phyloP scores from a whole-genome alignment of 306 rosid species.

The Rosa multiflora region DNA sequence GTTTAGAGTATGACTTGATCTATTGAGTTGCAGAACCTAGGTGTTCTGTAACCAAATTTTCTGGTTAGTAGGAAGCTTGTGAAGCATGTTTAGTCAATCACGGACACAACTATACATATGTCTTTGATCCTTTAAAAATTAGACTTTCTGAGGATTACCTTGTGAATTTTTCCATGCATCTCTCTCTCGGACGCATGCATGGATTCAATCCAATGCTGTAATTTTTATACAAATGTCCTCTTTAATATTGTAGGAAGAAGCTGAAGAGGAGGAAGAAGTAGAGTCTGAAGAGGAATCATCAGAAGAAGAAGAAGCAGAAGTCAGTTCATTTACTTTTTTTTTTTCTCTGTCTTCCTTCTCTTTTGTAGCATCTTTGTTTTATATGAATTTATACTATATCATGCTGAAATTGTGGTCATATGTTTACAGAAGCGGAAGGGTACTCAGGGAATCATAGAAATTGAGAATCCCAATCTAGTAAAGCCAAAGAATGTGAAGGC shows the following conservation, averaged over 20 bases:
- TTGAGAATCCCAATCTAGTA: slow-evolving; percentile 91
- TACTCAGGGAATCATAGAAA: slow-evolving; percentile 80
- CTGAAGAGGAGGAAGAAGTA: slow-evolving; percentile 36
- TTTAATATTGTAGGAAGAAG: slow-evolving; percentile 60
- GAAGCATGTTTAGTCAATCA: not conserved
- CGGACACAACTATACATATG: not conserved
- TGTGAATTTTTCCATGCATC: not conserved
- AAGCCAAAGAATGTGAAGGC: slow-evolving; percentile 79
- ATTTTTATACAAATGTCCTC: not conserved
- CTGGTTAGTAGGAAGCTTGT: not conserved
- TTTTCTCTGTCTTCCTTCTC: not conserved
- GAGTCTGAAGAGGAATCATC: slow-evolving; percentile 51
- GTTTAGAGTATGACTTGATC: not conserved
- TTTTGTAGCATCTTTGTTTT: slow-evolving; percentile 10
- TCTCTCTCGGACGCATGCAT: not conserved
- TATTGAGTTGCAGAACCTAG: not conserved
- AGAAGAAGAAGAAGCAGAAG: slow-evolving; percentile 56
- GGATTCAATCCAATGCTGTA: not conserved
- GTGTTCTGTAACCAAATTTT: not conserved
- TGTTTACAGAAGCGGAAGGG: slow-evolving; percentile 76
- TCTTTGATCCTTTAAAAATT: not conserved
- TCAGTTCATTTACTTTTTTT: slow-evolving; percentile 11
- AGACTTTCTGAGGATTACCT: not conserved
- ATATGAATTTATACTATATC: slow-evolving; percentile 10
- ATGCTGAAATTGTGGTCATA: slow-evolving; percentile 14